Base-by-base conservation (phyloP, 1,284 basidiomycete genomes). In the Microstroma glucosiphilum region DNA sequence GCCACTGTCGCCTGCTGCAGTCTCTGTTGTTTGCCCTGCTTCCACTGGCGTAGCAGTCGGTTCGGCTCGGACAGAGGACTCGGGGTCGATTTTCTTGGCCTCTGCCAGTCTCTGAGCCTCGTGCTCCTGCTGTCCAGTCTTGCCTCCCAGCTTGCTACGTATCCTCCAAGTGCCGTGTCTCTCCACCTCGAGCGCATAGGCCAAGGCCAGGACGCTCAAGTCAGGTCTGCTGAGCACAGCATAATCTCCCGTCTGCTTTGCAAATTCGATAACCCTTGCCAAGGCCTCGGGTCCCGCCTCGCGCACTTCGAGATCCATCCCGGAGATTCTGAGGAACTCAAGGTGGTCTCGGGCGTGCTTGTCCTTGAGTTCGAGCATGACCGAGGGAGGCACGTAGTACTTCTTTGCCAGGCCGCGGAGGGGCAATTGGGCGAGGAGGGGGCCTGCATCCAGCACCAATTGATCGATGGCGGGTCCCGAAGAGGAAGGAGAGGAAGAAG, bases 201-300 rank as follows among this genome's bases (percentile, higher is more conserved):
- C 91, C 69, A 98, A 82, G 0, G 96, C 96, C 54, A 98, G 82
- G 46, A 98, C 88, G 68, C 89, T 88, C 62, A 98, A 80, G 86
- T 99, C 96, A 17, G 93, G 86, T 73, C 88, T 85, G 9, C 92
- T 96, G 40, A 99, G 84, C 54, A 94, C 94, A 41, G 90, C 84
- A 77, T 92, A 94, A 81, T 98, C 96, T 80, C 96, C 96, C 0
- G 94, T 96, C 83, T 91, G 91, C 83, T 91, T 93, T 2, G 96
- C 91, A 80, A 89, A 90, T 66, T 89, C 88, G 58, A 90, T 89
- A 9, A 94, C 96, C 91, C 71, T 49, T 41, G 63, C 59, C 65
- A 76, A 63, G 30, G 74, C 73, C 43, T 75, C 69, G 6, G 76
- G 65, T 11, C 69, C 66, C 6, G 76, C 69, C 54, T 77, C 73